These are phyloP conservation scores for Gyromitra esculenta DNA, from an alignment of 2,329 filamentous ascomycete genomes.

Conservation along the genomic window DNA sequence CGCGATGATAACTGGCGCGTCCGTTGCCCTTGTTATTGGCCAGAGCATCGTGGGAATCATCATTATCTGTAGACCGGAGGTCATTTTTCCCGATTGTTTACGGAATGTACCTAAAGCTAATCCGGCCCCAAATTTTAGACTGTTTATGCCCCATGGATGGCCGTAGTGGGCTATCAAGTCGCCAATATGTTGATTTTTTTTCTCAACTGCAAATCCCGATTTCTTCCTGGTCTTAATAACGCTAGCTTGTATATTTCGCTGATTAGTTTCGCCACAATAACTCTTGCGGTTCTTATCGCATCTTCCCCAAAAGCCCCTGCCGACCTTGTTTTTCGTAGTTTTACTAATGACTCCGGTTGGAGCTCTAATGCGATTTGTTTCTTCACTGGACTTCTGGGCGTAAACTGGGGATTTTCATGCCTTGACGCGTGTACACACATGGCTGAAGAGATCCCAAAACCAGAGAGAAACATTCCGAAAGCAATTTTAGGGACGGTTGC, in stretches of 20 bases:
- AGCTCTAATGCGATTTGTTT: conserved; percentile 61
- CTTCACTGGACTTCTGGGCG: conserved; percentile 65
- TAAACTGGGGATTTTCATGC: conserved; percentile 63
- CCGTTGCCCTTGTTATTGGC: conserved; percentile 64
- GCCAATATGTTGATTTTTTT: conserved; percentile 62
- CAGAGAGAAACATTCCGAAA: conserved; percentile 58
- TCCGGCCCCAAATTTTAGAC: conserved; percentile 14
- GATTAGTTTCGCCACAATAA: conserved; percentile 63
- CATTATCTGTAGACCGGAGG: conserved; percentile 65
- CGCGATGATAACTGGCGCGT: conserved; percentile 67
- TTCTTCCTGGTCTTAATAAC: conserved; percentile 57
- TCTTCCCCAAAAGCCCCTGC: conserved; percentile 63
- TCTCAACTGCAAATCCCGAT: conserved; percentile 64
- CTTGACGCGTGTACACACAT: conserved; percentile 65
- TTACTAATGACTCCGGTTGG: conserved; percentile 51
- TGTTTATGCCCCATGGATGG: conserved; percentile 62
- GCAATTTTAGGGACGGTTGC: conserved; percentile 62
- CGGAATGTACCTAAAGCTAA: conserved; percentile 7
- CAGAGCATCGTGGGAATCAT: conserved; percentile 65
- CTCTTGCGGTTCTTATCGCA: conserved; percentile 63
- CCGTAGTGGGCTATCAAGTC: conserved; percentile 63
- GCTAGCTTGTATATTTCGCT: conserved; percentile 62
- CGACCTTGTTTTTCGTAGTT: conserved; percentile 43
- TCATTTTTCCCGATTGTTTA: conserved; percentile 53
- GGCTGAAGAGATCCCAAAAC: conserved; percentile 65